Conservation (phyloP, 495 filamentous ascomycete genomes). For the Podospora tetraspora region DNA sequence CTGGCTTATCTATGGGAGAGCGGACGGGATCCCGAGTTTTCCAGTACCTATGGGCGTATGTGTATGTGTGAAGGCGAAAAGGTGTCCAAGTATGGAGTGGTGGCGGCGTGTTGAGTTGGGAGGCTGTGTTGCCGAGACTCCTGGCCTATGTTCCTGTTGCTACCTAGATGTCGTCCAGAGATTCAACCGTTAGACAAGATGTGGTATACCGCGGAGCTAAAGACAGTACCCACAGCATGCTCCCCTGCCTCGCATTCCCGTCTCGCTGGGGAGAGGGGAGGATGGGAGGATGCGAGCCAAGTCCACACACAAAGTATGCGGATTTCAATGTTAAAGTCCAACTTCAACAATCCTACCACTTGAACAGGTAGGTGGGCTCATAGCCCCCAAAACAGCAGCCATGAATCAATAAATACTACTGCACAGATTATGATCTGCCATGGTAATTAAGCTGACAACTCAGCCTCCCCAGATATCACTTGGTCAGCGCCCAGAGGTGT, state of each 20-base stretch:
- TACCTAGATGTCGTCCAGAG: too few relatives aligned
- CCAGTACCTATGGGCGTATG: slow-evolving; percentile 12
- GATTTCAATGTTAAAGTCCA: not conserved
- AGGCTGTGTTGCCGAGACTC: too few relatives aligned
- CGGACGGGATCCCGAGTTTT: slow-evolving; percentile 12
- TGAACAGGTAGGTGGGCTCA: not conserved
- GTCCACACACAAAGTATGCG: not conserved
- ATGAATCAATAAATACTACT: not conserved
- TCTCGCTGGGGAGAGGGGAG: too few relatives aligned
- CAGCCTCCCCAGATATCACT: not conserved
- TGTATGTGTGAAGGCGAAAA: not conserved
- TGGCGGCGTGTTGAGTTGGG: too few relatives aligned
- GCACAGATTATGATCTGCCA: not conserved
- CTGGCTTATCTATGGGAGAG: slow-evolving; percentile 41
- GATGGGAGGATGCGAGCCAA: not conserved
- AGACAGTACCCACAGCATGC: not conserved
- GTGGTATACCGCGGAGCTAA: not conserved
- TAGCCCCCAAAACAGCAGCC: not conserved
- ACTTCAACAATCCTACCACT: not conserved
- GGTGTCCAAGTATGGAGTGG: too few relatives aligned
- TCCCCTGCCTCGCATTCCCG: too few relatives aligned
- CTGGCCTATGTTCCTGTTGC: too few relatives aligned
- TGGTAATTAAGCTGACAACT: not conserved
- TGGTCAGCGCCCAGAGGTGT: not conserved
- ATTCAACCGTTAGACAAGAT: not conserved